phyloP scores from a whole-genome alignment of 192 early-diverging fungal genomes.

The Haplosporangium gracile region DNA sequence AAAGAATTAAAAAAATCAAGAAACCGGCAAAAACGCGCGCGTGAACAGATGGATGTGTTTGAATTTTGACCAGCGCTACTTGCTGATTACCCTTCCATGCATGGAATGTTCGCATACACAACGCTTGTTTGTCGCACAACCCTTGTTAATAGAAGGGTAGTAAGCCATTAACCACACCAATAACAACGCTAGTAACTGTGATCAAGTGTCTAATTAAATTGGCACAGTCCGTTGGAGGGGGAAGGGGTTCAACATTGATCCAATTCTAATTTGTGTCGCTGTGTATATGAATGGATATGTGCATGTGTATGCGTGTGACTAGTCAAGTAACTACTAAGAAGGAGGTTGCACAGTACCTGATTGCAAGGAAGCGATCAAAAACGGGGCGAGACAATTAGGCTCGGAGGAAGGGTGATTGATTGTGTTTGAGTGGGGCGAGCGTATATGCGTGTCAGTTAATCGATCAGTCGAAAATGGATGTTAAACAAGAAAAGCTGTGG shows the following conservation, averaged over 20 bases:
- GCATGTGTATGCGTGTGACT: neutral
- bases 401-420: neutral
- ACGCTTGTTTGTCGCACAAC: too few relatives aligned
- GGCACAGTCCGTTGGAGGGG: too few relatives aligned
- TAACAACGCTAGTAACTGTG: too few relatives aligned
- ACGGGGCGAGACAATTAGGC: neutral
- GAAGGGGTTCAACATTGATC: too few relatives aligned
- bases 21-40: neutral
- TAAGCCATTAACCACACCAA: too few relatives aligned
- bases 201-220: too few relatives aligned
- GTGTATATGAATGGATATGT: neutral
- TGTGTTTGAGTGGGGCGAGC: neutral
- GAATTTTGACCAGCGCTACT: neutral
- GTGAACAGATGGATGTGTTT: slow-evolving; percentile 1
- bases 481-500: too few relatives aligned
- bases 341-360: neutral
- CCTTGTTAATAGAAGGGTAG: too few relatives aligned
- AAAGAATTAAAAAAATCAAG: neutral
- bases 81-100: neutral
- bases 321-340: too few relatives aligned
- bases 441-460: neutral
- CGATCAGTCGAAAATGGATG: too few relatives aligned
- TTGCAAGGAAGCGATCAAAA: neutral
- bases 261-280: neutral
- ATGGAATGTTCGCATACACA: too few relatives aligned